Evolutionary conservation across 352 stramenopile species (phyloP).

Genomic region (Peronosclerospora sorghi): DNA sequence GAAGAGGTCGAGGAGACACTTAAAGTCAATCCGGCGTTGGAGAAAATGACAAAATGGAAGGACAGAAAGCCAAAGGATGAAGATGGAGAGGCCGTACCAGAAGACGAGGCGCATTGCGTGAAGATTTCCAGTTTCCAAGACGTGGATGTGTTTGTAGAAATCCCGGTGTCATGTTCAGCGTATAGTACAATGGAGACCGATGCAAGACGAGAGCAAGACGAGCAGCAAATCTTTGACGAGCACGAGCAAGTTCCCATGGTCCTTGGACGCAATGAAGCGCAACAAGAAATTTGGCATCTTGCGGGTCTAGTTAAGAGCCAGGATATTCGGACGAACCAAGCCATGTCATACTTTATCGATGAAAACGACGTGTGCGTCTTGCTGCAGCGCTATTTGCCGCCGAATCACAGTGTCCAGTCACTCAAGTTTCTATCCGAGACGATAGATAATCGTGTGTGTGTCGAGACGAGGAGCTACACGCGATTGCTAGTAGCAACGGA

Average conservation of each 20-base stretch:
- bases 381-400: slow-evolving; percentile 59
- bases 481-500: slow-evolving; percentile 56
- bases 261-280: slow-evolving; percentile 54
- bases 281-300: slow-evolving; percentile 64
- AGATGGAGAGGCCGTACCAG: slow-evolving; percentile 11
- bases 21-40: slow-evolving; percentile 5
- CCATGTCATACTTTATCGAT: slow-evolving; percentile 57
- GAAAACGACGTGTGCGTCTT: slow-evolving; percentile 59
- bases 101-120: slow-evolving; percentile 40
- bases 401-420: slow-evolving; percentile 55
- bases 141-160: slow-evolving; percentile 37
- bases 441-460: slow-evolving; percentile 67
- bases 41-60: slow-evolving; percentile 9
- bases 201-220: slow-evolving; percentile 29
- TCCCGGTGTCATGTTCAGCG: slow-evolving; percentile 39
- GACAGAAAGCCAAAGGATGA: slow-evolving; percentile 2
- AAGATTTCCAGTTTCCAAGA: slow-evolving; percentile 27
- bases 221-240: slow-evolving; percentile 45
- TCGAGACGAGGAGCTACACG: slow-evolving; percentile 68
- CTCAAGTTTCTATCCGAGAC: slow-evolving; percentile 74
- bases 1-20: slow-evolving; percentile 19
- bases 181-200: slow-evolving; percentile 45
- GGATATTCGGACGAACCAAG: slow-evolving; percentile 75
- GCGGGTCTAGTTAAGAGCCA: slow-evolving; percentile 58
- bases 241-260: slow-evolving; percentile 48